phyloP scores from a whole-genome alignment of 495 filamentous ascomycete species.

The Penicillium crystallinum region DNA sequence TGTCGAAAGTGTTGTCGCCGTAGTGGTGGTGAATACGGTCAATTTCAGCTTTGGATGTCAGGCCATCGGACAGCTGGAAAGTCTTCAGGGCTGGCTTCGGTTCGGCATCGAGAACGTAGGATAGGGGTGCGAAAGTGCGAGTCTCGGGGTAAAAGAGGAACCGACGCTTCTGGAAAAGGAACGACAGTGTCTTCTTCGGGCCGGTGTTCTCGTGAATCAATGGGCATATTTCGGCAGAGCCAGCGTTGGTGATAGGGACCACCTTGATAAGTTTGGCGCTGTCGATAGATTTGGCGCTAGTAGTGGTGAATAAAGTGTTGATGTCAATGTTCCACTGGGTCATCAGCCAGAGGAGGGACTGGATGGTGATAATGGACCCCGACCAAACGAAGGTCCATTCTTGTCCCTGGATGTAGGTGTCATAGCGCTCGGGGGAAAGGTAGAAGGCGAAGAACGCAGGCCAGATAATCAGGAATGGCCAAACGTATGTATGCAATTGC shows the following conservation, averaged over 20 bases:
- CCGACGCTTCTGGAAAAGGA: slow-evolving; percentile 96
- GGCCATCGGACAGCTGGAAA: slow-evolving; percentile 75
- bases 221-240: slow-evolving; percentile 79
- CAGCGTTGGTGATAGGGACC: slow-evolving; percentile 84
- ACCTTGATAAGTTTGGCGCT: slow-evolving; percentile 90
- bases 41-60: slow-evolving; percentile 65
- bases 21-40: slow-evolving; percentile 82
- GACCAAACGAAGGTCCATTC: slow-evolving; percentile 98
- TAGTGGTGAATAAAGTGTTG: slow-evolving; percentile 75
- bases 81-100: slow-evolving; percentile 68
- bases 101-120: slow-evolving; percentile 78
- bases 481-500: slow-evolving; percentile 79
- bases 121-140: slow-evolving; percentile 69
- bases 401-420: slow-evolving; percentile 76
- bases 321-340: slow-evolving; percentile 96
- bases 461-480: slow-evolving; percentile 89
- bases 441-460: slow-evolving; percentile 85
- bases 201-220: slow-evolving; percentile 67
- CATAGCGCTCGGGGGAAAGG: slow-evolving; percentile 74
- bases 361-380: slow-evolving; percentile 77
- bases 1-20: slow-evolving; percentile 95
- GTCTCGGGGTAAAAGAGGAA: slow-evolving; percentile 75
- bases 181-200: slow-evolving; percentile 71
- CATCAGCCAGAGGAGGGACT: slow-evolving; percentile 88
- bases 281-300: slow-evolving; percentile 60